Evolutionary conservation across 306 rosid genomes (phyloP), one percentile per base, ranked within the genome.

Genomic region (Fagus crenata): DNA sequence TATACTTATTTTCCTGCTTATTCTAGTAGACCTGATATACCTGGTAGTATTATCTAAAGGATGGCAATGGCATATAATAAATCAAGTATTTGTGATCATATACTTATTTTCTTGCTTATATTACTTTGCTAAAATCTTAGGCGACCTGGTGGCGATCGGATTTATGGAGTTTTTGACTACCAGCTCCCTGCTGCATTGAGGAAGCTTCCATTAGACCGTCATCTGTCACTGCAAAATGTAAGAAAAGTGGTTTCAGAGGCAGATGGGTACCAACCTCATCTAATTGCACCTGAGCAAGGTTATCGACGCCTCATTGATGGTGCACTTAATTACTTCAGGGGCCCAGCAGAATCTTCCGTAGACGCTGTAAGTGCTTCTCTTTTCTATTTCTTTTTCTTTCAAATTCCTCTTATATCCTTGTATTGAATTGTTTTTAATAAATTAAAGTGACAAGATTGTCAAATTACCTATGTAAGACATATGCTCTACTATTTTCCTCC

Each of bases 221-320:
- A 87, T 69, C 88, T 87, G 67, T 84, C 90, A 15, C 67, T 77
- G 71, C 81, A 82, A 82, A 87, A 84, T 67, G 75, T 87, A 77
- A 78, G 79, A 75, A 87, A 82, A 75, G 86, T 77, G 72, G 81
- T 87, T 68, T 87, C 77, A 2, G 85, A 84, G 77, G 90, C 90
- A 14, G 90, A 87, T 60, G 88, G 90, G 12, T 87, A 87, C 83
- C 90, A 87, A 53, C 90, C 90, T 71, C 90, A 87, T 82, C 83
- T 87, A 72, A 78, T 87, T 53, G 90, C 90, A 54, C 90, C 90
- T 13, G 90, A 87, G 75, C 90, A 82, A 74, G 90, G 83, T 41
- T 84, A 87, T 74, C 70, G 90, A 53, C 88, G 86, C 49, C 88
- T 87, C 77, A 87, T 87, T 59, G 90, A 84, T 35, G 75, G 81